These are phyloP conservation scores for Termitomyces bulborhizus DNA, from an alignment of 768 basidiomycete genomes.

Conservation along the genomic window DNA sequence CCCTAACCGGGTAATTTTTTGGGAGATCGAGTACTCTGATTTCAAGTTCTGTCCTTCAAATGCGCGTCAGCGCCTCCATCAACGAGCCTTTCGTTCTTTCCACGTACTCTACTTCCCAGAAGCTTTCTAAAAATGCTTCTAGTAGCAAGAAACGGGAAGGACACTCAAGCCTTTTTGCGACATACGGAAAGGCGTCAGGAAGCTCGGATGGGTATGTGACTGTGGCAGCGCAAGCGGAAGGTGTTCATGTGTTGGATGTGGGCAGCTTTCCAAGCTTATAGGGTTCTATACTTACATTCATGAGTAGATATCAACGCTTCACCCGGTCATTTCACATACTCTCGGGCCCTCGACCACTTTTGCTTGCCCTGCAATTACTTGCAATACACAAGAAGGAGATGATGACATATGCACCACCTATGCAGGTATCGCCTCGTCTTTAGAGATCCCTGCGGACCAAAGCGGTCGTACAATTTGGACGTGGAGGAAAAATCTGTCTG, in stretches of 20 bases:
- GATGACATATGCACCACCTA: constrained; percentile 46
- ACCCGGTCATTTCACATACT: constrained; percentile 63
- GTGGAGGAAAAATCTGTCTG: constrained; percentile 52
- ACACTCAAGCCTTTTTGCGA: constrained; percentile 26
- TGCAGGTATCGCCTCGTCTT: constrained; percentile 41
- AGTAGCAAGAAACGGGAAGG: constrained; percentile 13
- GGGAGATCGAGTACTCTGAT: too few species aligned
- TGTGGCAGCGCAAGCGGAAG: constrained; percentile 66
- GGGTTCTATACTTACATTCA: not conserved
- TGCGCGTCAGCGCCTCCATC: constrained; percentile 19
- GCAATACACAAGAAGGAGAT: constrained; percentile 24
- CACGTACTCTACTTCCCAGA: constrained; percentile 24
- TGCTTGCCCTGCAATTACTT: constrained; percentile 50
- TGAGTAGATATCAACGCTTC: constrained; percentile 51
- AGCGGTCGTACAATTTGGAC: constrained; percentile 50
- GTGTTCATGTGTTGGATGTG: constrained; percentile 72
- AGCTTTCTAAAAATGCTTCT: constrained; percentile 17
- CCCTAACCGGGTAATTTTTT: not conserved
- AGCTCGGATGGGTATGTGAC: constrained; percentile 54
- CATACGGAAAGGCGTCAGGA: constrained; percentile 24
- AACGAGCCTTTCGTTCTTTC: constrained; percentile 33
- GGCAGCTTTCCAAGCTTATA: constrained; percentile 16
- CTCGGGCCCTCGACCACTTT: constrained; percentile 62
- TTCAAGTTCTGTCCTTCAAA: constrained; percentile 5
- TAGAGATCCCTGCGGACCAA: constrained; percentile 35